A percentile compares a stretch with the other conserved stretches of the same genome.
These are phyloP conservation scores for Cochlearia excelsa DNA, from an alignment of 345 rosid species.

Conservation along the genomic window DNA sequence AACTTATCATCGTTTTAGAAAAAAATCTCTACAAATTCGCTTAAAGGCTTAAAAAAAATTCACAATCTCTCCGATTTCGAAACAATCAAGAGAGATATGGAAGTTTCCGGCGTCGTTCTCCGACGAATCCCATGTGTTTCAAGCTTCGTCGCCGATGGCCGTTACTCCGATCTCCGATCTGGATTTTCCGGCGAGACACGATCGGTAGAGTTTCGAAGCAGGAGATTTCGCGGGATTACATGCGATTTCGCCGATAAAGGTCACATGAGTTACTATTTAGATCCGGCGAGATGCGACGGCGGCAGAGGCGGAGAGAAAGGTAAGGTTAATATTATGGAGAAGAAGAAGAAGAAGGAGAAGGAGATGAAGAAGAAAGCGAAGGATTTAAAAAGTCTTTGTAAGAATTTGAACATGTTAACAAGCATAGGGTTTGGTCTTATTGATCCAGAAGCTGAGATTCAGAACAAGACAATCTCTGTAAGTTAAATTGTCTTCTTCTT, in stretches of 20 bases:
- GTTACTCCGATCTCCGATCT: conserved; percentile 20
- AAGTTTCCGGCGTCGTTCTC: conserved; percentile 35
- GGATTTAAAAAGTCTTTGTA: conserved; percentile 42
- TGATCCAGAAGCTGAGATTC: conserved; percentile 38
- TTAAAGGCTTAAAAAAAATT: conserved; percentile 22
- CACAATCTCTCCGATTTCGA: background rate
- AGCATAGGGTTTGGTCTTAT: conserved; percentile 37
- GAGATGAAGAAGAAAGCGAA: conserved; percentile 49
- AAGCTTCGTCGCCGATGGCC: conserved; percentile 19
- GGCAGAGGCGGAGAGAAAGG: conserved; percentile 25
- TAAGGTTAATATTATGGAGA: conserved; percentile 32
- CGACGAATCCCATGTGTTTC: conserved; percentile 33
- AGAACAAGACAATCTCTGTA: conserved; percentile 49
- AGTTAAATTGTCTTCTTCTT: background rate
- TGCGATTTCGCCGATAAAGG: conserved; percentile 44
- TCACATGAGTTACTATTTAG: conserved; percentile 39
- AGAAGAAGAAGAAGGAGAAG: conserved; percentile 31
- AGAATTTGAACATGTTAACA: conserved; percentile 43
- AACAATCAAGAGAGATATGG: conserved; percentile 9
- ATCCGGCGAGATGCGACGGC: conserved; percentile 33
- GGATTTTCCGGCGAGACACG: conserved; percentile 14
- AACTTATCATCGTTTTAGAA: too few species aligned
- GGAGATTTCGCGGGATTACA: conserved; percentile 14
- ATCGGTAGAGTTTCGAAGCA: conserved; percentile 6
- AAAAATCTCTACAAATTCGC: conserved; percentile 4